Percentiles rank a stretch among this genome's conserved stretches.
Conservation (phyloP, 192 early-diverging fungal genomes). For the Gamsiella multidivaricata region DNA sequence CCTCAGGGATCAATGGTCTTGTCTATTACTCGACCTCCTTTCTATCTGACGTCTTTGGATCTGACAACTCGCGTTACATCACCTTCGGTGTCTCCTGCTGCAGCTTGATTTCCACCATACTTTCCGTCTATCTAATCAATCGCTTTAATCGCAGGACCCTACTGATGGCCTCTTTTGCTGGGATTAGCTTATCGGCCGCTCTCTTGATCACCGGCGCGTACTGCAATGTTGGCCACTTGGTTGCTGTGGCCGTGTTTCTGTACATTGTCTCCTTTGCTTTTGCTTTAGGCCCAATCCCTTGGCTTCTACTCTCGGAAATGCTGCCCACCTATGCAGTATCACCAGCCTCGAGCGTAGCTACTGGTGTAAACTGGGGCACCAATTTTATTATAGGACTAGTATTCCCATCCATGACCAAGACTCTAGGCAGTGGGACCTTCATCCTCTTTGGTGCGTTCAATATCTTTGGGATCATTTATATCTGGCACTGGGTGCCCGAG, state of each 20-base stretch:
- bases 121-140: slow-evolving; percentile 71
- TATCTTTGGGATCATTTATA: slow-evolving; percentile 70
- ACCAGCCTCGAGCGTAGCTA: slow-evolving; percentile 75
- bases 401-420: slow-evolving; percentile 56
- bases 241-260: slow-evolving; percentile 75
- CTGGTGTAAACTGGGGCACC: slow-evolving; percentile 73
- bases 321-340: slow-evolving; percentile 79
- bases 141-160: slow-evolving; percentile 71
- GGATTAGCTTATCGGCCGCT: slow-evolving; percentile 69
- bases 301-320: slow-evolving; percentile 82
- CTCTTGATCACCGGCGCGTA: slow-evolving; percentile 70
- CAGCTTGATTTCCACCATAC: slow-evolving; percentile 66
- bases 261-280: slow-evolving; percentile 83
- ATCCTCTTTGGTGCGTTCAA: slow-evolving; percentile 77
- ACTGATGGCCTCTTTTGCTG: slow-evolving; percentile 68
- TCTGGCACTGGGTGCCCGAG: slow-evolving; percentile 81
- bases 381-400: slow-evolving; percentile 58
- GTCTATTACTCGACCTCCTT: slow-evolving; percentile 76
- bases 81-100: slow-evolving; percentile 67
- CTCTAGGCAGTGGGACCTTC: slow-evolving; percentile 55
- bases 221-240: slow-evolving; percentile 57
- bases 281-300: slow-evolving; percentile 84
- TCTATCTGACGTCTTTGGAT: slow-evolving; percentile 75
- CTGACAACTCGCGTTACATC: slow-evolving; percentile 68
- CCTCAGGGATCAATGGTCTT: slow-evolving; percentile 86